Base-by-base conservation (phyloP, 176 grass and related monocot genomes). In the Alloteropsis semialata region DNA sequence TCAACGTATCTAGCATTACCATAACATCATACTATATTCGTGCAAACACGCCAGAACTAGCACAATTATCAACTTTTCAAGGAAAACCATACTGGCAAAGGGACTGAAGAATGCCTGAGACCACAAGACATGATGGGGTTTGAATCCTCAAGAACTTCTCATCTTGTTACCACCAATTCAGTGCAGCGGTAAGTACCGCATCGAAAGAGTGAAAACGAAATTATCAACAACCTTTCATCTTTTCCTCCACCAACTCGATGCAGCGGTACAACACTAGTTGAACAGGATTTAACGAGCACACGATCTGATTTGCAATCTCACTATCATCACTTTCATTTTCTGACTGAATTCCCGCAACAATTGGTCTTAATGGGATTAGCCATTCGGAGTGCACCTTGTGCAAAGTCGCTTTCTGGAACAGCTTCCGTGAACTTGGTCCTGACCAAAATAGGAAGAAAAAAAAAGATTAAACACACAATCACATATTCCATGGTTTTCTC, bases 191-290 rank as follows among this genome's bases (percentile, higher is more conserved):
- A 10, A 12, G 8, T 22, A 66, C 22, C 17, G 12, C 44, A 69
- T 27, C 7, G 39, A 70, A 46, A 36, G 34, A n/a, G 46, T 45
- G 56, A 36, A 57, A 78, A 85, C 45, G 9, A 76, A 69, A 60
- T 51, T 4, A 9, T 84, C 58, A 83, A 10, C 58, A 64, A 56
- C 61, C 34, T 62, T 91, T 85, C 81, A 86, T 75, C 27, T 74
- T 91, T 51, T 94, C 80, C 84, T 98, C 95, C 10, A 88, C 88
- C 51, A 98, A 88, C 91, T 98, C 95, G 16, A 92, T 94, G 81
- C 92, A 98, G 21, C 88, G 92, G 54, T 89, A 66, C 38, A 97
- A 75, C 48, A 94, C 95, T 24, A 94, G 51, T 27, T 92, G 57
- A 74, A 97, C 88, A 60, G 90, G 95, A 87, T 97, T 97, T 80